Base-by-base conservation (phyloP, 1,284 basidiomycete species). In the Sporisorium scitamineum region DNA sequence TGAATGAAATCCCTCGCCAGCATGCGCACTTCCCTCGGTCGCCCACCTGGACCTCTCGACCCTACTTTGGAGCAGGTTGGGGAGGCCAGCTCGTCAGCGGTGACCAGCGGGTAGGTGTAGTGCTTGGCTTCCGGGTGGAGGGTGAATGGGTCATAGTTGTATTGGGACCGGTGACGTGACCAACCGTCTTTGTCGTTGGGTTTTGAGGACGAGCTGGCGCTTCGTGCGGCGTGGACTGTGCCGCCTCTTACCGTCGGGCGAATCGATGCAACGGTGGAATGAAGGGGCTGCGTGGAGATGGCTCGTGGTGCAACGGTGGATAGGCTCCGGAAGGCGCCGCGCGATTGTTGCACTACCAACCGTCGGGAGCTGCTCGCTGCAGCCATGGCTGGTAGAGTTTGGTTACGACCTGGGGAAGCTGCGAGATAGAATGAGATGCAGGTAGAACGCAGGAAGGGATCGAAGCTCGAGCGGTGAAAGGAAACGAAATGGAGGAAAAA, bases 1-100 rank as follows among this genome's bases (percentile, higher is more conserved):
- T 98, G 94, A 76, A 99, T 95, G 85, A 94, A 99, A 87, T 99
- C 96, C 69, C 97, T 90, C 51, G 93, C 91, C 37, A 99, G 91
- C 94, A 98, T 97, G 85, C 93, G 94, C 54, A 95, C 94, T 57
- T 90, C 88, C 22, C 88, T 90, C 3, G 95, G 96, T 16, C 82
- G 60, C 1, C 71, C 71, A 0, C 69, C 69, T 2, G 69, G 69
- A 0, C 69, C 69, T 2, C 10, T 58, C 5, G 44, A 32, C 5
- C 39, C 54, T 13, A 39, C 22, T 18, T 14, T 37, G n/a, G 39
- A 3, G 14, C 4, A n/a, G 14, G 60, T 37, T 1, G 37, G 37
- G 0, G 54, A 32, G 1, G 77, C 76, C 7, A 84, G 76, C 1
- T 74, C 54, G 3, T 56, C 44, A 0, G 80, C 76, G 13, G 61